These are phyloP conservation scores for Abelmoschus esculentus DNA, from an alignment of 345 rosid genomes.

Conservation along the genomic window DNA sequence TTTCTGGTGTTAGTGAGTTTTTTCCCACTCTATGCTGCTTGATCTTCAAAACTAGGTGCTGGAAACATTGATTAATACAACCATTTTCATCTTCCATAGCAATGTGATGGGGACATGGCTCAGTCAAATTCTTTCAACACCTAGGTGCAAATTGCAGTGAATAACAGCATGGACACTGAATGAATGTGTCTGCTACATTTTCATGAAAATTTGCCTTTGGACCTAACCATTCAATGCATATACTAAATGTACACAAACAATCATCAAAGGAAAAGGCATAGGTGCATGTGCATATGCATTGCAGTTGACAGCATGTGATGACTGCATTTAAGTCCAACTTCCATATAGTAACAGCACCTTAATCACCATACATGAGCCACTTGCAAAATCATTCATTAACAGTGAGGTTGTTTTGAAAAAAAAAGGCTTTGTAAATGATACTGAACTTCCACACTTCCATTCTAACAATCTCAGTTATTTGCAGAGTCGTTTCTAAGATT, in stretches of 20 bases:
- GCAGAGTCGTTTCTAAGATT: too few relatives aligned
- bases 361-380: not conserved
- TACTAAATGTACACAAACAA: not conserved
- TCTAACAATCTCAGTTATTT: slow-evolving; percentile 19
- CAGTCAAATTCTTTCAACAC: not conserved
- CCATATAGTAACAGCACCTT: not conserved
- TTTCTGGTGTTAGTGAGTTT: too few relatives aligned
- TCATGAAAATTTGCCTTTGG: not conserved
- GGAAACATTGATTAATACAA: not conserved
- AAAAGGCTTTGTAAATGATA: not conserved
- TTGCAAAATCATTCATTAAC: not conserved
- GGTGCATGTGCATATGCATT: not conserved
- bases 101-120: not conserved
- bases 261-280: not conserved
- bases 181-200: not conserved
- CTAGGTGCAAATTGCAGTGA: not conserved
- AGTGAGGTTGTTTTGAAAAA: not conserved
- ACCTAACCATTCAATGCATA: not conserved
- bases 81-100: not conserved
- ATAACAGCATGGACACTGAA: too few relatives aligned
- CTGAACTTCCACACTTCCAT: not conserved
- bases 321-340: not conserved
- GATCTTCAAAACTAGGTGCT: too few relatives aligned
- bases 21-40: too few relatives aligned
- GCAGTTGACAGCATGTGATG: not conserved